Evolutionary conservation across 2,329 filamentous ascomycete genomes (phyloP).

Genomic region (Diaporthe humulicola): DNA sequence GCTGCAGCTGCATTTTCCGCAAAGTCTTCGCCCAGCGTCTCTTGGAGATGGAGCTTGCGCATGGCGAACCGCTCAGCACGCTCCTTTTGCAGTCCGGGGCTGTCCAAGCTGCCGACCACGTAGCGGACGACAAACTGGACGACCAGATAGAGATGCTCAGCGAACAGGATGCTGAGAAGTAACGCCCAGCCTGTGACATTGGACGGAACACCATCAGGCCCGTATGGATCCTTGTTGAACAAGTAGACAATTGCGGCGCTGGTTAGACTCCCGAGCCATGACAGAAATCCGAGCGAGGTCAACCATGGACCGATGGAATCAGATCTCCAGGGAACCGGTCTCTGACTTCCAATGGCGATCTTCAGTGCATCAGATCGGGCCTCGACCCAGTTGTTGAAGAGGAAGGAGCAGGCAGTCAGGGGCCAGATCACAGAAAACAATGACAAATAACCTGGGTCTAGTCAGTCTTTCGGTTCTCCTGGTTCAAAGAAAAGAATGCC

Average conservation of each 20-base stretch:
- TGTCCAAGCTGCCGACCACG: slow-evolving; percentile 84
- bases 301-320: slow-evolving; percentile 97
- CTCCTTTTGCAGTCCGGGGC: slow-evolving; percentile 87
- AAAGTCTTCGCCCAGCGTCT: slow-evolving; percentile 73
- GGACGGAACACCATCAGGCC: slow-evolving; percentile 74
- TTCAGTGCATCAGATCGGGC: slow-evolving; percentile 94
- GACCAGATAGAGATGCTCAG: slow-evolving; percentile 91
- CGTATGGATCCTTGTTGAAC: slow-evolving; percentile 79
- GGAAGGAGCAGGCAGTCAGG: slow-evolving; percentile 87
- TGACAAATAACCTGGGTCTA: slow-evolving; percentile 79
- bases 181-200: slow-evolving; percentile 85
- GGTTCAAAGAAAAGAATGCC: background rate
- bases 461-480: slow-evolving; percentile 31
- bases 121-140: slow-evolving; percentile 79
- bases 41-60: slow-evolving; percentile 83
- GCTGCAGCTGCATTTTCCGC: slow-evolving; percentile 62
- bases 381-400: slow-evolving; percentile 97
- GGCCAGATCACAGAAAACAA: slow-evolving; percentile 97
- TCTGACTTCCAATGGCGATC: slow-evolving; percentile 89
- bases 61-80: slow-evolving; percentile 84
- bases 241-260: slow-evolving; percentile 91
- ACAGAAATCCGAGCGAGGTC: slow-evolving; percentile 86
- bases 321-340: slow-evolving; percentile 88
- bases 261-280: slow-evolving; percentile 92
- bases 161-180: slow-evolving; percentile 84